Conservation (phyloP, 495 filamentous ascomycete genomes). For the Aspergillus nidulans region DNA sequence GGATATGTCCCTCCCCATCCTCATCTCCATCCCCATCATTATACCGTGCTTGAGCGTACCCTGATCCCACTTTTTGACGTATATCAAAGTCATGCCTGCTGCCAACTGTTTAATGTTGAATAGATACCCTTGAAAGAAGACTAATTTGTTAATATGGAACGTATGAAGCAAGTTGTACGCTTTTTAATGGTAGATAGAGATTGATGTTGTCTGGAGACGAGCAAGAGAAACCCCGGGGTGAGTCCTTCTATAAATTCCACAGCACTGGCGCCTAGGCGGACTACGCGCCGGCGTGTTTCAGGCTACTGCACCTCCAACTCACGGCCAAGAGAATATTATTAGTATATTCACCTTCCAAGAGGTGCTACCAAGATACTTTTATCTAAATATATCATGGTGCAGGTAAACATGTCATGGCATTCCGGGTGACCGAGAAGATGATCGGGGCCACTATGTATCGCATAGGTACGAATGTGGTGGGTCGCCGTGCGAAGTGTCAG, state of each 20-base stretch:
- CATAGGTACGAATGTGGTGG: no score
- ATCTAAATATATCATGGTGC: background rate
- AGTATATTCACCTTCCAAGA: background rate
- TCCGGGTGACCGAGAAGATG: background rate
- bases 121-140: slow-evolving; percentile 2
- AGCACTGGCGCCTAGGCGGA: background rate
- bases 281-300: slow-evolving; percentile 4
- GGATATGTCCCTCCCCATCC: background rate
- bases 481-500: background rate
- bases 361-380: background rate
- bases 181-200: background rate
- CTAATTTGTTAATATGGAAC: slow-evolving; percentile 1
- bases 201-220: background rate
- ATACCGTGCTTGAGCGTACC: background rate
- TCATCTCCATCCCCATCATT: background rate
- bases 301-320: background rate
- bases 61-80: background rate
- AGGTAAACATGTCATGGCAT: background rate
- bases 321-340: background rate
- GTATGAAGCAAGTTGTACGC: background rate
- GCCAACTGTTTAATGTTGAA: background rate
- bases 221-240: background rate
- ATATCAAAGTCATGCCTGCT: background rate
- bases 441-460: background rate
- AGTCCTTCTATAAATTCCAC: background rate